These are phyloP conservation scores for Cyclotella choctawhatcheeana DNA, from an alignment of 108 stramenopile genomes.

Conservation along the genomic window DNA sequence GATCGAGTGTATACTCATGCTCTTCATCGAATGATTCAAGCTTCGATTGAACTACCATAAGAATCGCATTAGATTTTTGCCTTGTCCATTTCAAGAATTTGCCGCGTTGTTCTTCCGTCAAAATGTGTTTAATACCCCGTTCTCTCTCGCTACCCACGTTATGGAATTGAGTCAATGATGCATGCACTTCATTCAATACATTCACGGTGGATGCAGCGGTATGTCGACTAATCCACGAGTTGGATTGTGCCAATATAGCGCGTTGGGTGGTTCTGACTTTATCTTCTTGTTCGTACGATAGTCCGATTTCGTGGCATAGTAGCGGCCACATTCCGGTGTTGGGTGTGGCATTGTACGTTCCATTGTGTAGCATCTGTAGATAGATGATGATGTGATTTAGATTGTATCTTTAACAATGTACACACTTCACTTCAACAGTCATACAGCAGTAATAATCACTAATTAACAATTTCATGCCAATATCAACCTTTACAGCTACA, in stretches of 20 bases:
- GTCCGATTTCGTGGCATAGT: slow-evolving; percentile 88
- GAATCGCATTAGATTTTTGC: slow-evolving; percentile 50
- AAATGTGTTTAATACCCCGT: slow-evolving; percentile 23
- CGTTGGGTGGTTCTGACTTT: slow-evolving; percentile 75
- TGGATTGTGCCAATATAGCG: slow-evolving; percentile 51
- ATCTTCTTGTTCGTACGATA: slow-evolving; percentile 95
- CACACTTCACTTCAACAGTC: no score
- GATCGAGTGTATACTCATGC: slow-evolving; percentile 46
- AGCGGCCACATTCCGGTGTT: slow-evolving; percentile 88
- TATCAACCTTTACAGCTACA: neutral
- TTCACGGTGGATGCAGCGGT: slow-evolving; percentile 66
- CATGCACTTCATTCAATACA: slow-evolving; percentile 67
- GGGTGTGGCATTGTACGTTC: slow-evolving; percentile 25
- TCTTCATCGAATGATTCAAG: neutral
- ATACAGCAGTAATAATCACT: no score
- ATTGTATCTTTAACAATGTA: no score
- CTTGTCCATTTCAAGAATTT: slow-evolving; percentile 75
- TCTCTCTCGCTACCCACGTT: slow-evolving; percentile 56
- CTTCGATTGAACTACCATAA: slow-evolving; percentile 19
- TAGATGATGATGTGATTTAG: no score
- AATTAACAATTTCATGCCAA: no score
- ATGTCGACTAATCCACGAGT: slow-evolving; percentile 82
- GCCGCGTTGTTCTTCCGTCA: slow-evolving; percentile 69
- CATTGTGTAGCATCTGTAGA: slow-evolving; percentile 31
- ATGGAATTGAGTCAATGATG: slow-evolving; percentile 55